Conservation (phyloP, 345 rosid genomes). For the Lagerstroemia speciosa region DNA sequence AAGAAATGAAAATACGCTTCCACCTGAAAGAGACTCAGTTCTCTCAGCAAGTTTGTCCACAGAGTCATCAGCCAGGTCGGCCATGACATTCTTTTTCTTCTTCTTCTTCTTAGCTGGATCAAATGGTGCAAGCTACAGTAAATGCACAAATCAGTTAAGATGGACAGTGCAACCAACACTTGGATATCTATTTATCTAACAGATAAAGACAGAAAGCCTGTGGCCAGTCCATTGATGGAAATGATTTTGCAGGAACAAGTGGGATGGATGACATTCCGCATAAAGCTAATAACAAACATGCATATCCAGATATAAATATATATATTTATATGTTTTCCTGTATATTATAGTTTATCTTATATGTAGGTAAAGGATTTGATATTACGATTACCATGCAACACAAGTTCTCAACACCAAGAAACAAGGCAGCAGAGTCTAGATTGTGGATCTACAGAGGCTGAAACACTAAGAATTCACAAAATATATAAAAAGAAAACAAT, state of each 20-base stretch:
- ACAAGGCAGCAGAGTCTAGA: not conserved
- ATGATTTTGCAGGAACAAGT: not conserved
- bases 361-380: not conserved
- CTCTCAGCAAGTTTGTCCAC: conserved; percentile 60
- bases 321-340: not conserved
- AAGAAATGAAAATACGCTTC: not conserved
- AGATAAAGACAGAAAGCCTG: not conserved
- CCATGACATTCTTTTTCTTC: conserved; percentile 78
- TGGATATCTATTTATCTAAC: not conserved
- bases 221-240: not conserved
- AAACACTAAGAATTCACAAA: too few species aligned
- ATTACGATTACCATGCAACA: not conserved
- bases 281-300: not conserved
- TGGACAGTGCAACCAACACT: not conserved
- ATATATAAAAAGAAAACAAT: too few species aligned
- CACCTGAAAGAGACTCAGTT: conserved; percentile 64
- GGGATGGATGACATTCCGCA: not conserved
- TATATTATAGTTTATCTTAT: not conserved
- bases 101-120: conserved; percentile 95
- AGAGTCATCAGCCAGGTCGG: conserved; percentile 51
- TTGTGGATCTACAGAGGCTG: too few species aligned
- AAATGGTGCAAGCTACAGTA: conserved; percentile 59
- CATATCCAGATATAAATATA: too few species aligned
- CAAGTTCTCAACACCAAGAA: not conserved
- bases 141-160: not conserved